A percentile compares a stretch with the other conserved stretches of the same genome.
These are phyloP conservation scores for Aspergillaceae sp. DNA, from an alignment of 2,329 filamentous ascomycete species.

Conservation along the genomic window DNA sequence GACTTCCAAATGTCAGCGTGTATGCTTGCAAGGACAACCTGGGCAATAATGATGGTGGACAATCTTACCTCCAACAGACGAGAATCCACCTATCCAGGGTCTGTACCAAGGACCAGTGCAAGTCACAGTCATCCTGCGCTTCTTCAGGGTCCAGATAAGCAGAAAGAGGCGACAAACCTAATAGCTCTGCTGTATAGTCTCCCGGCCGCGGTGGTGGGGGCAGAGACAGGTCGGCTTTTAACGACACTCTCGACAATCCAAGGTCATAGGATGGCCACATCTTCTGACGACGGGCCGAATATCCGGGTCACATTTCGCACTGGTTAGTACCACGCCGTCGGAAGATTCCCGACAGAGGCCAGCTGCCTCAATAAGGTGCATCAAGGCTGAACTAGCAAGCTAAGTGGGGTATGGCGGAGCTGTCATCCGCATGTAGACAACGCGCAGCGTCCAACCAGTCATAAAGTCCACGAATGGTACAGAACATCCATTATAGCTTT, in stretches of 20 bases:
- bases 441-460: conserved; percentile 42
- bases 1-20: too few relatives aligned
- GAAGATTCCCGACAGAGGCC: conserved; percentile 18
- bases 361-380: conserved; percentile 48
- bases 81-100: conserved; percentile 25
- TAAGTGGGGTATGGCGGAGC: conserved; percentile 43
- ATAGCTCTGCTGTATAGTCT: conserved; percentile 43
- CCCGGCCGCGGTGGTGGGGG: conserved; percentile 32
- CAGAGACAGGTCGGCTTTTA: conserved; percentile 24
- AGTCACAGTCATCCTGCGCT: conserved; percentile 31
- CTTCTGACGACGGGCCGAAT: conserved; percentile 47
- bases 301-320: conserved; percentile 20
- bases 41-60: too few relatives aligned
- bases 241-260: conserved; percentile 43
- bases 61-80: too few relatives aligned
- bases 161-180: conserved; percentile 45
- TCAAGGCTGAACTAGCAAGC: conserved; percentile 22
- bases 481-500: conserved; percentile 18
- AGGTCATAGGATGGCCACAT: conserved; percentile 52
- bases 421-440: conserved; percentile 45
- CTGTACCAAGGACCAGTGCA: conserved; percentile 32
- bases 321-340: conserved; percentile 7
- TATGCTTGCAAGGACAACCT: too few relatives aligned
- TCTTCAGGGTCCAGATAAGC: conserved; percentile 45
- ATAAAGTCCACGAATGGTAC: conserved; percentile 20